A percentile compares a stretch with the other conserved stretches of the same genome.
Evolutionary conservation across 805 yeast species (phyloP).

Genomic region (Danielia reshetovae): DNA sequence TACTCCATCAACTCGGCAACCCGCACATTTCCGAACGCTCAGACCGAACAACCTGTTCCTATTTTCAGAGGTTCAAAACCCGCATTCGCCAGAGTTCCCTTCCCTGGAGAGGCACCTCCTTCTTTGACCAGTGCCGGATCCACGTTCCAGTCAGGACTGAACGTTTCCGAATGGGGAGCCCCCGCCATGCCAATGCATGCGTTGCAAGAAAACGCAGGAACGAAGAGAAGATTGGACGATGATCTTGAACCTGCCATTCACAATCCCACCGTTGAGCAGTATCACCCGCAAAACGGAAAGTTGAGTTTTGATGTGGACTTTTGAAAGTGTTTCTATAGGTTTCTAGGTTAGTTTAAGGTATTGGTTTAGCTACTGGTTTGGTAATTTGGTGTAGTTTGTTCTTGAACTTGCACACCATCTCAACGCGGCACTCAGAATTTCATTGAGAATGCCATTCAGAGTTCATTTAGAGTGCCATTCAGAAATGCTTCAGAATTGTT

Average conservation of each 20-base stretch:
- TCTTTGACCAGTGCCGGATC: conserved; percentile 39
- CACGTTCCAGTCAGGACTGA: conserved; percentile 39
- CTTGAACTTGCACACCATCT: no score
- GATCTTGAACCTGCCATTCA: conserved; percentile 8
- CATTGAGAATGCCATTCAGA: no score
- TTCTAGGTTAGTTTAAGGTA: no score
- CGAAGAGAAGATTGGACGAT: conserved; percentile 28
- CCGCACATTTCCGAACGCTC: conserved; percentile 4
- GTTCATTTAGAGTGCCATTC: no score
- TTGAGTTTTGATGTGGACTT: conserved; percentile 48
- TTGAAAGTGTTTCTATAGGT: no score
- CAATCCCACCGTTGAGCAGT: conserved; percentile 16
- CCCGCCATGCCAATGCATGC: background rate
- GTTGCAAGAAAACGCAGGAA: background rate
- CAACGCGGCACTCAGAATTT: no score
- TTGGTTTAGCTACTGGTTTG: no score
- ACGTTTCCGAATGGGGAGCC: conserved; percentile 39
- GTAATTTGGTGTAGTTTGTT: no score
- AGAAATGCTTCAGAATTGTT: no score
- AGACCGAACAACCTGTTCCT: background rate
- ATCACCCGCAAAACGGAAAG: conserved; percentile 39
- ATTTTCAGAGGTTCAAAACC: conserved; percentile 7
- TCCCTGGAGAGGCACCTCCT: conserved; percentile 46
- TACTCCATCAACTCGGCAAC: conserved; percentile 28
- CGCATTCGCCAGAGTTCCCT: conserved; percentile 29